Evolutionary conservation across 495 filamentous ascomycete genomes (phyloP).

Genomic region (Penicillium soppii): DNA sequence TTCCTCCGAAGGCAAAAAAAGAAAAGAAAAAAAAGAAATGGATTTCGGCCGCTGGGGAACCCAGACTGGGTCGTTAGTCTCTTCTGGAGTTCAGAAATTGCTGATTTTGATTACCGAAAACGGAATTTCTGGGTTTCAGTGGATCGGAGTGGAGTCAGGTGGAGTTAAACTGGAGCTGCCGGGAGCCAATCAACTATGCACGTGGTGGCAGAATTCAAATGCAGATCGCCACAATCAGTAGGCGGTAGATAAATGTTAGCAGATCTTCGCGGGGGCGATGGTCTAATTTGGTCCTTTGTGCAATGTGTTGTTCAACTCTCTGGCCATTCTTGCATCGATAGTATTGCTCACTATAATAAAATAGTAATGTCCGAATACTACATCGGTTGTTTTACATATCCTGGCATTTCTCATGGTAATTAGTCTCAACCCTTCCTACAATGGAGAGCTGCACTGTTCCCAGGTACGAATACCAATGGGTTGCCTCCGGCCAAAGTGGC

Average conservation of each 20-base stretch:
- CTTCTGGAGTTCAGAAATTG: background rate
- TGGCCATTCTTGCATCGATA: too few relatives aligned
- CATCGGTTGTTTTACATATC: too few relatives aligned
- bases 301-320: too few relatives aligned
- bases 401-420: too few relatives aligned
- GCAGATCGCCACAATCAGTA: background rate
- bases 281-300: background rate
- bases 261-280: slow-evolving; percentile 3
- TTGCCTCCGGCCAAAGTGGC: background rate
- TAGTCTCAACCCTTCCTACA: too few relatives aligned
- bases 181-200: slow-evolving; percentile 19
- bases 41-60: background rate
- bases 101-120: background rate
- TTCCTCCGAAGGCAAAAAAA: too few relatives aligned
- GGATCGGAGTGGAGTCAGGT: background rate
- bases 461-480: too few relatives aligned
- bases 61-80: background rate
- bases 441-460: too few relatives aligned
- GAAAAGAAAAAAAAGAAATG: slow-evolving; percentile 9
- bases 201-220: slow-evolving; percentile 24
- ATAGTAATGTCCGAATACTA: too few relatives aligned
- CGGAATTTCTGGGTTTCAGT: background rate
- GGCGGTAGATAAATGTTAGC: background rate
- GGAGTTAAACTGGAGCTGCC: background rate
- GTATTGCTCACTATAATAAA: too few relatives aligned